These are phyloP conservation scores for Yamadazyma endophytica DNA, from an alignment of 805 yeast species.

Conservation along the genomic window DNA sequence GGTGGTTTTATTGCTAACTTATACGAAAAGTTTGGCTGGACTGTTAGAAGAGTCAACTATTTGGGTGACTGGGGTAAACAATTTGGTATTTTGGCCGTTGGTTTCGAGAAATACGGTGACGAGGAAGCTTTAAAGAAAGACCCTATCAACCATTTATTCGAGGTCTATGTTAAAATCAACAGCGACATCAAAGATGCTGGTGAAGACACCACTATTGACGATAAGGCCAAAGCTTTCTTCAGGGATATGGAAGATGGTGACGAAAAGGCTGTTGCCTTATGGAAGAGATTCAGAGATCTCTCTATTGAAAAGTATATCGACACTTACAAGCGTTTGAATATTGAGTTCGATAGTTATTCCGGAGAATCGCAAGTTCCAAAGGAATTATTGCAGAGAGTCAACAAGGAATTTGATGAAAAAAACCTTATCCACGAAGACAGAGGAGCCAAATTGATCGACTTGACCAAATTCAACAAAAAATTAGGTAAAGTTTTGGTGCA, in stretches of 20 bases:
- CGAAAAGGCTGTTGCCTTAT: constrained; percentile 64
- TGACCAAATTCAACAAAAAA: constrained; percentile 81
- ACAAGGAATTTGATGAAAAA: constrained; percentile 58
- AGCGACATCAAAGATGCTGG: constrained; percentile 65
- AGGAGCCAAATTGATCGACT: constrained; percentile 87
- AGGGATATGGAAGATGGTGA: constrained; percentile 93
- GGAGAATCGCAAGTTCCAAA: constrained; percentile 94
- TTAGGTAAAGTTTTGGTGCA: constrained; percentile 90
- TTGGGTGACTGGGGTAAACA: constrained; percentile 99
- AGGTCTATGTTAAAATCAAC: constrained; percentile 87
- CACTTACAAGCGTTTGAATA: constrained; percentile 90
- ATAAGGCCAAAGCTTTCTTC: constrained; percentile 83
- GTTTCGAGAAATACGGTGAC: constrained; percentile 79
- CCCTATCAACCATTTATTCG: constrained; percentile 92
- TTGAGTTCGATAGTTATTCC: constrained; percentile 80
- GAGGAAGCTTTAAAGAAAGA: constrained; percentile 67
- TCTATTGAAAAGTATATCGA: constrained; percentile 81
- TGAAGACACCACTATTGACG: constrained; percentile 59
- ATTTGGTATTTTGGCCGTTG: constrained; percentile 93
- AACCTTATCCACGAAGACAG: constrained; percentile 77
- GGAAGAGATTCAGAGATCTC: constrained; percentile 88
- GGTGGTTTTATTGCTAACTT: constrained; percentile 93
- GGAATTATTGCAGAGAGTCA: constrained; percentile 64
- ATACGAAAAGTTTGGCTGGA: constrained; percentile 88
- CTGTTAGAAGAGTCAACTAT: constrained; percentile 89